Percentiles rank a stretch among this genome's conserved stretches.
Conservation (phyloP, 2,329 filamentous ascomycete genomes). For the Curvularia hawaiiensis region DNA sequence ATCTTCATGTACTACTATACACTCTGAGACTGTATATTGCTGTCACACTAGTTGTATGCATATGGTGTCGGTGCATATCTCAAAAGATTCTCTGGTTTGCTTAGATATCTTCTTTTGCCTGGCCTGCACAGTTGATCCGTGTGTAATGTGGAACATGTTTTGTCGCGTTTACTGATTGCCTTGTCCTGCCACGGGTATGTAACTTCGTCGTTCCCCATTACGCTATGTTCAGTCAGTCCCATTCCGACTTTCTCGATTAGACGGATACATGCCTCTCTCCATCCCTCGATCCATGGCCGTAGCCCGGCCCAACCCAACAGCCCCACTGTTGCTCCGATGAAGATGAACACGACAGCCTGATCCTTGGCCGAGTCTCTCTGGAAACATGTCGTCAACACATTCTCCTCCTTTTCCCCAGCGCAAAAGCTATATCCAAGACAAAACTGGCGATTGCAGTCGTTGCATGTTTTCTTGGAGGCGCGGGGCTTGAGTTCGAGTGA, state of each 20-base stretch:
- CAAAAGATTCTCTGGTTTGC: constrained; percentile 23
- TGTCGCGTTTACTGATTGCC: constrained; percentile 19
- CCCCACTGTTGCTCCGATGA: constrained; percentile 67
- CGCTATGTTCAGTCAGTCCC: constrained; percentile 40
- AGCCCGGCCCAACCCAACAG: constrained; percentile 65
- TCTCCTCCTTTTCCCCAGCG: constrained; percentile 65
- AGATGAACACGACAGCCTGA: constrained; percentile 68
- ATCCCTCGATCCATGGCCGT: constrained; percentile 64
- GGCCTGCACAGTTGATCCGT: constrained; percentile 22
- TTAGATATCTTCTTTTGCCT: constrained; percentile 37
- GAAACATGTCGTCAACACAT: constrained; percentile 70
- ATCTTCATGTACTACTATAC: constrained; percentile 43
- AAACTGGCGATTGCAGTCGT: constrained; percentile 71
- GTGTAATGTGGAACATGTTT: constrained; percentile 5
- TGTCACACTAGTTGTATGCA: constrained; percentile 44
- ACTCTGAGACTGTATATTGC: constrained; percentile 39
- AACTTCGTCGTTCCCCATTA: constrained; percentile 55
- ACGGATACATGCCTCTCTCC: constrained; percentile 54
- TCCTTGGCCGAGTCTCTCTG: constrained; percentile 72
- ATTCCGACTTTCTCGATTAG: neutral
- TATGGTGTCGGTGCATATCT: constrained; percentile 36
- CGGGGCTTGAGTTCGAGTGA: constrained; percentile 24
- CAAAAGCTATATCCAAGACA: constrained; percentile 68
- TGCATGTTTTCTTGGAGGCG: constrained; percentile 58
- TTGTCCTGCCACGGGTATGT: constrained; percentile 56